Conservation (phyloP, 345 rosid genomes). For the Passiflora organensis region DNA sequence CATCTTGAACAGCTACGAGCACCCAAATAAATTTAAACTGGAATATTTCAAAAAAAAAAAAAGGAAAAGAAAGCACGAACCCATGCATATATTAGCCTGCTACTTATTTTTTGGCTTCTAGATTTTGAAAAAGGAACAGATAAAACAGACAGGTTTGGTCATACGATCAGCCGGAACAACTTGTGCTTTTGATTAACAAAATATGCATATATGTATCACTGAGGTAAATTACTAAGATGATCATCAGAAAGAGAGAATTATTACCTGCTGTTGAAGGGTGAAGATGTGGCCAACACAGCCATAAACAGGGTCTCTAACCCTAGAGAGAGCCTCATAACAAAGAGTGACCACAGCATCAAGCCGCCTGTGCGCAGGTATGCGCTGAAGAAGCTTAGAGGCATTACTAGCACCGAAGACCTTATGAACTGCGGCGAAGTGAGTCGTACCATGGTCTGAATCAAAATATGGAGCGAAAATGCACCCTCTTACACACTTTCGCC, state of each 20-base stretch:
- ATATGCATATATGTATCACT: too few species aligned
- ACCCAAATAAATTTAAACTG: too few species aligned
- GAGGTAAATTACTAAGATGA: too few species aligned
- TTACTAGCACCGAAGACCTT: conserved; percentile 92
- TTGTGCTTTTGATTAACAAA: too few species aligned
- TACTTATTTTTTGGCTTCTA: too few species aligned
- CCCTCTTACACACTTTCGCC: conserved; percentile 70
- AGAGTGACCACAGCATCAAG: conserved; percentile 75
- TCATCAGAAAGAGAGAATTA: too few species aligned
- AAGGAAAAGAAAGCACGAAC: neutral
- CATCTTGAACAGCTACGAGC: too few species aligned
- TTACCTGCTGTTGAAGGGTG: neutral
- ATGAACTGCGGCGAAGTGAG: conserved; percentile 84
- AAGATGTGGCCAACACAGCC: conserved; percentile 34
- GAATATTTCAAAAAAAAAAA: too few species aligned
- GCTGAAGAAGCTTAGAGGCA: conserved; percentile 65
- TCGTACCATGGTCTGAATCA: conserved; percentile 75
- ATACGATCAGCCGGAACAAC: too few species aligned
- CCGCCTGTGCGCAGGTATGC: conserved; percentile 57
- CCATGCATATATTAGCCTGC: too few species aligned
- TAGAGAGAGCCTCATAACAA: conserved; percentile 76
- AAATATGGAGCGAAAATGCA: conserved; percentile 89
- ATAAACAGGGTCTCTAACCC: conserved; percentile 77
- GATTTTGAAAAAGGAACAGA: too few species aligned
- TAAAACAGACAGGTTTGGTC: too few species aligned